Conservation (phyloP, 768 basidiomycete genomes). For the Pleurotus tuber-regium region DNA sequence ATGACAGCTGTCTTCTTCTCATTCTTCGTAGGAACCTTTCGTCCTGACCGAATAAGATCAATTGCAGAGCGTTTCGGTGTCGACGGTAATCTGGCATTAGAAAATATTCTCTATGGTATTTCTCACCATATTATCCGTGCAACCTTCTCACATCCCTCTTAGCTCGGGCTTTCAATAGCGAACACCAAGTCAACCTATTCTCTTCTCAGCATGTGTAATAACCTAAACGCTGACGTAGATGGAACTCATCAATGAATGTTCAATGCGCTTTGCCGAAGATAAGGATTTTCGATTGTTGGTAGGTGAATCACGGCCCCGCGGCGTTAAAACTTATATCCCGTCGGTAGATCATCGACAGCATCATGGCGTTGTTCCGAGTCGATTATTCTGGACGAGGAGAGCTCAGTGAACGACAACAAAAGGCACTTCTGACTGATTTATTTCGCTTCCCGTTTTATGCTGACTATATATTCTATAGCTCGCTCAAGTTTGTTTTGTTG, state of each 20-base stretch:
- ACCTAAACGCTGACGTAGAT: conserved; percentile 44
- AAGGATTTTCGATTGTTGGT: conserved; percentile 78
- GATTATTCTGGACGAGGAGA: conserved; percentile 95
- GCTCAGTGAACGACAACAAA: conserved; percentile 91
- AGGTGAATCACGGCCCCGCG: conserved; percentile 10
- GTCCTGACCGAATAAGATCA: conserved; percentile 87
- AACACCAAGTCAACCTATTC: conserved; percentile 70
- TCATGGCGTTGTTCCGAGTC: conserved; percentile 95
- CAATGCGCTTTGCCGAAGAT: conserved; percentile 85
- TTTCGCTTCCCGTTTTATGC: background rate
- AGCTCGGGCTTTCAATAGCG: conserved; percentile 91
- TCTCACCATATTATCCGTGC: background rate
- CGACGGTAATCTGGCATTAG: conserved; percentile 81
- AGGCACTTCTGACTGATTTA: conserved; percentile 38
- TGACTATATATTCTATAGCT: conserved; percentile 43
- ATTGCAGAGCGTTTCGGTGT: conserved; percentile 95
- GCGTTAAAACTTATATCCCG: conserved; percentile 13
- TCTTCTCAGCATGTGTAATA: background rate
- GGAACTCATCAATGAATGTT: conserved; percentile 90
- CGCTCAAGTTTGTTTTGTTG: conserved; percentile 58
- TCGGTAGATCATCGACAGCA: conserved; percentile 92
- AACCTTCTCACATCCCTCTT: conserved; percentile 12
- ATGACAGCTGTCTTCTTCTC: too few relatives aligned
- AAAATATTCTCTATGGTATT: conserved; percentile 88
- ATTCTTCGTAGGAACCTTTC: conserved; percentile 73